These are phyloP conservation scores for Metarhizium humberi DNA, from an alignment of 2,329 filamentous ascomycete species.

Conservation along the genomic window DNA sequence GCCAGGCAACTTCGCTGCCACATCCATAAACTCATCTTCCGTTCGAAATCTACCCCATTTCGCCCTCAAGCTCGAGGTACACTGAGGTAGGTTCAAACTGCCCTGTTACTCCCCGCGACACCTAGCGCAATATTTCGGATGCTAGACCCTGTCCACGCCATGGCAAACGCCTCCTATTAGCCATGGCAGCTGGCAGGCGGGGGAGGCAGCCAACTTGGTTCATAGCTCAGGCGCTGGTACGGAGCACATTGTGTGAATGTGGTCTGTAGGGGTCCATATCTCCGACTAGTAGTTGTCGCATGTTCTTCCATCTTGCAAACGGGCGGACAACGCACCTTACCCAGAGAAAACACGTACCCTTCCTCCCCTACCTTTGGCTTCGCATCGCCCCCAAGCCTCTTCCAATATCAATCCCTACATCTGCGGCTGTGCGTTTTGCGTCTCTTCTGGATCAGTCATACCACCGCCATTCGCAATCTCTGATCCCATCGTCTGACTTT, in stretches of 20 bases:
- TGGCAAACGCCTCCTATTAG: constrained; percentile 1
- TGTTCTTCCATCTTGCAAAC: constrained; percentile 1
- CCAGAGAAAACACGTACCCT: not conserved
- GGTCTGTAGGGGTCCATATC: constrained; percentile 3
- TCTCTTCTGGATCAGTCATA: not conserved
- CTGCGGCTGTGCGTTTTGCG: not conserved
- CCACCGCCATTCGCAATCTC: not conserved
- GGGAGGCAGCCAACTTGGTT: constrained; percentile 2
- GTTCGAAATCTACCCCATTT: not conserved
- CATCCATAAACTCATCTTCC: no score
- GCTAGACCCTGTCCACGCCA: not conserved
- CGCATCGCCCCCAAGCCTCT: constrained; percentile 2
- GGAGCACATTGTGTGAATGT: not conserved
- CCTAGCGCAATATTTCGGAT: not conserved
- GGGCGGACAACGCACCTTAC: not conserved
- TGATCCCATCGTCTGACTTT: not conserved
- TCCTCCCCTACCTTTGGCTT: constrained; percentile 2
- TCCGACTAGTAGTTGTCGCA: constrained; percentile 4
- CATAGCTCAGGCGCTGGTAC: constrained; percentile 2
- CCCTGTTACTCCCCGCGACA: not conserved
- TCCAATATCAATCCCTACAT: constrained; percentile 6
- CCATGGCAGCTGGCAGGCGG: not conserved
- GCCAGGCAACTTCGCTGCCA: no score
- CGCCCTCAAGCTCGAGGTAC: not conserved
- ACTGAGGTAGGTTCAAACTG: not conserved